Percentiles rank a stretch among this genome's conserved stretches.
phyloP scores from a whole-genome alignment of 225 moss, liverwort and hornwort genomes.

The Bryoerythrophyllum caledonicum region DNA sequence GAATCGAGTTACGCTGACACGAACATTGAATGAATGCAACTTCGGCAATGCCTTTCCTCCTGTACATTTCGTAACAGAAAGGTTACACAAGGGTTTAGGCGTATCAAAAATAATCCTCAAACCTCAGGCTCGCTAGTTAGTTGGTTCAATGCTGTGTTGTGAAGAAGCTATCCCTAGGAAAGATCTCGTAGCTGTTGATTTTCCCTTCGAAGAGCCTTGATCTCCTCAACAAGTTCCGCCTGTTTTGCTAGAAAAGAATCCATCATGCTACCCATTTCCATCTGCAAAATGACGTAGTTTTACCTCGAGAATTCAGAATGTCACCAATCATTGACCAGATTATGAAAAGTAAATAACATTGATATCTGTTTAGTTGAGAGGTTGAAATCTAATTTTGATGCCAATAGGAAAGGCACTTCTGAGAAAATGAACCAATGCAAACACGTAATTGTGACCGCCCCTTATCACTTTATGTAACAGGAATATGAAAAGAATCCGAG shows the following conservation, averaged over 20 bases:
- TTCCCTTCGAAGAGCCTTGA: slow-evolving; percentile 69
- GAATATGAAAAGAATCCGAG: too few relatives aligned
- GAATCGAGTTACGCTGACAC: slow-evolving; percentile 21
- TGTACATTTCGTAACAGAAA: too few relatives aligned
- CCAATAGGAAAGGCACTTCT: background rate
- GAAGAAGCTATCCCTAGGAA: slow-evolving; percentile 43
- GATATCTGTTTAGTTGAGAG: background rate
- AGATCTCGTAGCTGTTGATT: slow-evolving; percentile 72
- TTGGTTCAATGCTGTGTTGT: slow-evolving; percentile 7
- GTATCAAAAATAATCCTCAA: slow-evolving; percentile 17
- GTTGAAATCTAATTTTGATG: background rate
- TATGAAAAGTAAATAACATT: background rate
- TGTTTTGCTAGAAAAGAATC: slow-evolving; percentile 61
- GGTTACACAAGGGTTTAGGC: slow-evolving; percentile 30
- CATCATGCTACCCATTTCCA: slow-evolving; percentile 72
- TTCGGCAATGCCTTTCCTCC: slow-evolving; percentile 30
- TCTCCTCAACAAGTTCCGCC: slow-evolving; percentile 59
- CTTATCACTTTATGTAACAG: too few relatives aligned
- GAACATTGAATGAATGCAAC: slow-evolving; percentile 33
- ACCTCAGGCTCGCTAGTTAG: slow-evolving; percentile 23
- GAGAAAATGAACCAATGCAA: background rate
- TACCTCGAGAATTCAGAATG: background rate
- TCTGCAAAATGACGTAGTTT: slow-evolving; percentile 34
- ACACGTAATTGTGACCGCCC: too few relatives aligned
- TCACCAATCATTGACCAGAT: background rate